Percentiles rank a stretch among this genome's conserved stretches.
Conservation (phyloP, 495 filamentous ascomycete genomes). For the Podospora comata region DNA sequence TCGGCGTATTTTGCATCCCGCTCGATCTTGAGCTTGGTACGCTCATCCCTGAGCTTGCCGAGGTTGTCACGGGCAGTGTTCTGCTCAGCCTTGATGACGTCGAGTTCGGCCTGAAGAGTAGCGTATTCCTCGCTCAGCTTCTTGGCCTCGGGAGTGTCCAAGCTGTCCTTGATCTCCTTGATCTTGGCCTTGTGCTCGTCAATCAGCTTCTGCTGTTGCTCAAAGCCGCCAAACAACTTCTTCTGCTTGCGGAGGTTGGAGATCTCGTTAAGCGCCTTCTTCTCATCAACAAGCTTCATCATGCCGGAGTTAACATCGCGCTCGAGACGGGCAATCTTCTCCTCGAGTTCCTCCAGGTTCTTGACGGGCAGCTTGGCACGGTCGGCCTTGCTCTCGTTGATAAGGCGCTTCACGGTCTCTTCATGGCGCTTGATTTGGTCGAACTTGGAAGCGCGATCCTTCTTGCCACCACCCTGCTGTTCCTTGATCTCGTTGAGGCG, state of each 20-base stretch:
- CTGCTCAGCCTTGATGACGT: slow-evolving; percentile 83
- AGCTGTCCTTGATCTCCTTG: slow-evolving; percentile 73
- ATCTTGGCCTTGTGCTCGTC: slow-evolving; percentile 81
- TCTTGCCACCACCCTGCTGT: slow-evolving; percentile 82
- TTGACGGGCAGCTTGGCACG: slow-evolving; percentile 75
- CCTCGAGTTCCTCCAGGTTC: slow-evolving; percentile 81
- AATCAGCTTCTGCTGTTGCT: slow-evolving; percentile 78
- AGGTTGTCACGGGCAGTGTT: slow-evolving; percentile 83
- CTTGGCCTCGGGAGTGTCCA: slow-evolving; percentile 91
- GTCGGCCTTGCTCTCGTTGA: slow-evolving; percentile 80
- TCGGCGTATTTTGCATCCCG: slow-evolving; percentile 79
- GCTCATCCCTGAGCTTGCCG: slow-evolving; percentile 82
- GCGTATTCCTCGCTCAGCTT: slow-evolving; percentile 80
- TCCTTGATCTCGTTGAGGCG: slow-evolving; percentile 69
- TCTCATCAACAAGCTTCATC: slow-evolving; percentile 95
- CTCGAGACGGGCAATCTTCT: slow-evolving; percentile 73
- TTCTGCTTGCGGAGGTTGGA: slow-evolving; percentile 78
- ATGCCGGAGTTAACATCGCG: slow-evolving; percentile 78
- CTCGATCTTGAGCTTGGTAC: slow-evolving; percentile 71
- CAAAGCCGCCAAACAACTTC: slow-evolving; percentile 83
- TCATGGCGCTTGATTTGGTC: slow-evolving; percentile 87
- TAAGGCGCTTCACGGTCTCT: slow-evolving; percentile 72
- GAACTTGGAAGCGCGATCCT: slow-evolving; percentile 64
- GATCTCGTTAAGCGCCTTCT: slow-evolving; percentile 82
- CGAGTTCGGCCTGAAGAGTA: slow-evolving; percentile 77